These are phyloP conservation scores for Hemerocallis citrina DNA, from an alignment of 106 monocot genomes.

Conservation along the genomic window DNA sequence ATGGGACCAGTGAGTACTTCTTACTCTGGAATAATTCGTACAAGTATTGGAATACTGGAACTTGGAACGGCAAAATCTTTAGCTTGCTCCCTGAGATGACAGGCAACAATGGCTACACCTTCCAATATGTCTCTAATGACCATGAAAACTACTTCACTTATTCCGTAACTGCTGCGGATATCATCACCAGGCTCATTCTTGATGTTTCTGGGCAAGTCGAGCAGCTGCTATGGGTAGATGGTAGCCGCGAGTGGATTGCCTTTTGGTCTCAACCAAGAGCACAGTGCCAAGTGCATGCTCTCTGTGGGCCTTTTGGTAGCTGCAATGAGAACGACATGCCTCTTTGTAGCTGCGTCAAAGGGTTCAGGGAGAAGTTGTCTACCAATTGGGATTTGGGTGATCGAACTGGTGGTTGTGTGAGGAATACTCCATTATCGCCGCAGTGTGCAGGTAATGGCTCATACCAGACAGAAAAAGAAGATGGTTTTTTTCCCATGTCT, in stretches of 20 bases:
- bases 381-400: neutral
- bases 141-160: conserved; percentile 2
- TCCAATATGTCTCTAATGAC: neutral
- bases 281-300: neutral
- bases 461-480: neutral
- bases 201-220: neutral
- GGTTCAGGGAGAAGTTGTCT: neutral
- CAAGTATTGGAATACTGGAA: conserved; percentile 41
- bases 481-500: neutral
- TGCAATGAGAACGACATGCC: neutral
- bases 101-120: neutral
- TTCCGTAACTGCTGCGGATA: neutral
- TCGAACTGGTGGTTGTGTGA: neutral
- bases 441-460: neutral
- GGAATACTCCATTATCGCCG: neutral
- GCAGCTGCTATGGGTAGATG: neutral
- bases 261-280: neutral
- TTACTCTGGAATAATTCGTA: conserved; percentile 30
- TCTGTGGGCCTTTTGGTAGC: neutral
- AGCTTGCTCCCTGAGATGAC: conserved; percentile 8
- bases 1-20: conserved; percentile 22
- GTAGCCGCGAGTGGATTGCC: neutral
- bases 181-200: neutral
- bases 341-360: neutral
- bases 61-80: conserved; percentile 47